These are phyloP conservation scores for Groenewaldozyma tartarivorans DNA, from an alignment of 805 yeast genomes.

Conservation along the genomic window DNA sequence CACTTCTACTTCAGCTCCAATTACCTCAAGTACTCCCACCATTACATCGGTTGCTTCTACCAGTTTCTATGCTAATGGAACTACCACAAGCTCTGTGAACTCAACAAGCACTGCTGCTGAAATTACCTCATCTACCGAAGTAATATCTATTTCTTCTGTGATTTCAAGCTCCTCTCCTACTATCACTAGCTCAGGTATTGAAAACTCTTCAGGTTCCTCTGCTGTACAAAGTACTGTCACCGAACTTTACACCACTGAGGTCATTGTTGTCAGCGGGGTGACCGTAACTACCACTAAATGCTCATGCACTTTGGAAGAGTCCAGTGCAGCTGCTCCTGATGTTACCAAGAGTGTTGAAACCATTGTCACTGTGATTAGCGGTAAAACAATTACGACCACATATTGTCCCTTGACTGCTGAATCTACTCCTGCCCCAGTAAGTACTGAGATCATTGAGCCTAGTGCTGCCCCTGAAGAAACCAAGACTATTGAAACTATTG, in stretches of 20 bases:
- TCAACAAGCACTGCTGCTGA: background rate
- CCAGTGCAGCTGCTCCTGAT: background rate
- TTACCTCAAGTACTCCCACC: background rate
- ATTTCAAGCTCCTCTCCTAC: background rate
- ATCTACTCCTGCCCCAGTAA: background rate
- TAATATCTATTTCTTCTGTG: background rate
- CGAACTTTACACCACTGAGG: background rate
- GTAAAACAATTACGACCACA: background rate
- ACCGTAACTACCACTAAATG: background rate
- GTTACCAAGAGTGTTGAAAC: background rate
- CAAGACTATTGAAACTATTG: background rate
- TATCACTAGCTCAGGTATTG: background rate
- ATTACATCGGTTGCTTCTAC: no score
- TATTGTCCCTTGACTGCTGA: slow-evolving; percentile 1
- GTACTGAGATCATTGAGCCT: background rate
- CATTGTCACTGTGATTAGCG: background rate
- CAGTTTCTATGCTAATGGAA: background rate
- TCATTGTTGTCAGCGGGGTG: background rate
- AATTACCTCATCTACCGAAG: no score
- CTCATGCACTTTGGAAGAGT: background rate
- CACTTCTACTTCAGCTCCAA: background rate
- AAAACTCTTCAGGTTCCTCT: background rate
- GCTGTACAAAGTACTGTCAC: background rate
- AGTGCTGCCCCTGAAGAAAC: background rate
- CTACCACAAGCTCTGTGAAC: background rate